Conservation (phyloP, 2,329 filamentous ascomycete species). For the Penicillium sp. region DNA sequence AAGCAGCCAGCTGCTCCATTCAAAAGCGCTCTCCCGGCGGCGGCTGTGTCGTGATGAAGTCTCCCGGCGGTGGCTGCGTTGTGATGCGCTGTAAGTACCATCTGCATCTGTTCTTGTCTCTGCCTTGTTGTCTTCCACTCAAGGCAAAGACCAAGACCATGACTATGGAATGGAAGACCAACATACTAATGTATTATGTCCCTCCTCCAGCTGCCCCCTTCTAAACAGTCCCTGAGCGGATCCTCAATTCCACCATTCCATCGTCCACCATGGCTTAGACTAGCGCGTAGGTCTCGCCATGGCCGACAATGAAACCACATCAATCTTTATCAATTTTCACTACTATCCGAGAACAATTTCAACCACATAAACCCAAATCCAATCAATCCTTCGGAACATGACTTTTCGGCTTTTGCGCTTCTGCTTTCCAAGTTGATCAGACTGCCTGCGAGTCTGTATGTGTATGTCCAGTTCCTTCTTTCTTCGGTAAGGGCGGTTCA, state of each 20-base stretch:
- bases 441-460: conserved; percentile 1
- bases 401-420: conserved; percentile 1
- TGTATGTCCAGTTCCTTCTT: conserved; percentile 10
- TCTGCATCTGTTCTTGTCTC: too few relatives aligned
- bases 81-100: conserved; percentile 3
- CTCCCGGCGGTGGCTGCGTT: conserved; percentile 19
- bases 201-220: conserved; percentile 1
- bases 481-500: not conserved
- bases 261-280: conserved; percentile 2
- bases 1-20: not conserved
- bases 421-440: conserved; percentile 7
- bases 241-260: not conserved
- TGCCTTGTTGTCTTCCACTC: too few relatives aligned
- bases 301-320: not conserved
- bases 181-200: too few relatives aligned
- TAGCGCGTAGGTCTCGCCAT: not conserved
- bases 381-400: conserved; percentile 1
- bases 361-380: conserved; percentile 3
- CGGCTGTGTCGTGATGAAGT: conserved; percentile 6
- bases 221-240: not conserved
- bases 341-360: not conserved
- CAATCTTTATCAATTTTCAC: not conserved
- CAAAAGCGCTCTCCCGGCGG: conserved; percentile 6
- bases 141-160: too few relatives aligned
- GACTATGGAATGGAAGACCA: too few relatives aligned